Percentiles rank a stretch among this genome's conserved stretches.
phyloP scores from a whole-genome alignment of 2,329 filamentous ascomycete genomes.

The Hypocrella siamensis region DNA sequence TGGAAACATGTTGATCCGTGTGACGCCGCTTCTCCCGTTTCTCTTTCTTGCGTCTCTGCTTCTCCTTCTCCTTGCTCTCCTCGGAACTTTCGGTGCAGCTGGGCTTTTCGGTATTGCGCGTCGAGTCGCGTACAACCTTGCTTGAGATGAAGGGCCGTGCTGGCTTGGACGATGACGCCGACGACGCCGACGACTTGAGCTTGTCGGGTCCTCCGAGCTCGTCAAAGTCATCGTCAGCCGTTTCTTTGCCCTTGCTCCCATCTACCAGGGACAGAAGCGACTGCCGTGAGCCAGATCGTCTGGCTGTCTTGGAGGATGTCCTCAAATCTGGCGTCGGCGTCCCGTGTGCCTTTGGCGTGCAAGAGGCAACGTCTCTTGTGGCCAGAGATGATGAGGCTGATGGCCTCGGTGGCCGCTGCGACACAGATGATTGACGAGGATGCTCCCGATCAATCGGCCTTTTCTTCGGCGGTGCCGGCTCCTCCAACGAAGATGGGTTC shows the following conservation, averaged over 20 bases:
- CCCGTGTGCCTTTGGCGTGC: too few relatives aligned
- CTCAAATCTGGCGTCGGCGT: background rate
- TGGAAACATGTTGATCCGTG: constrained; percentile 9
- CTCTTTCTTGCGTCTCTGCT: constrained; percentile 2
- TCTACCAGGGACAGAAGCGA: constrained; percentile 1
- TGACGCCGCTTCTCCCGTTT: constrained; percentile 3
- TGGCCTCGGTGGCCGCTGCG: too few relatives aligned
- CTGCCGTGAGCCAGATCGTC: constrained; percentile 1
- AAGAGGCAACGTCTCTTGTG: too few relatives aligned
- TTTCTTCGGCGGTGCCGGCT: background rate
- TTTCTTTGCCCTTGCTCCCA: background rate
- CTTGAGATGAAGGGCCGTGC: constrained; percentile 4
- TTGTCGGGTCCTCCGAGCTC: background rate
- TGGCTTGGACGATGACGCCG: constrained; percentile 7
- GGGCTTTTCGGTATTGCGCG: constrained; percentile 13
- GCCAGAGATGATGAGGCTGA: too few relatives aligned
- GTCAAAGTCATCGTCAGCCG: constrained; percentile 2
- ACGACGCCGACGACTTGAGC: constrained; percentile 6
- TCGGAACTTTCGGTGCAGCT: constrained; percentile 8
- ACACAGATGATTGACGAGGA: too few relatives aligned
- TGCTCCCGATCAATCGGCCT: too few relatives aligned
- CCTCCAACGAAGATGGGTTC: background rate
- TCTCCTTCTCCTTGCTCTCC: constrained; percentile 4
- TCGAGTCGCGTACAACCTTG: constrained; percentile 6
- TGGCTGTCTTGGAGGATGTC: background rate